Base-by-base conservation (phyloP, 495 filamentous ascomycete species). In the Aspergillus avenaceus region DNA sequence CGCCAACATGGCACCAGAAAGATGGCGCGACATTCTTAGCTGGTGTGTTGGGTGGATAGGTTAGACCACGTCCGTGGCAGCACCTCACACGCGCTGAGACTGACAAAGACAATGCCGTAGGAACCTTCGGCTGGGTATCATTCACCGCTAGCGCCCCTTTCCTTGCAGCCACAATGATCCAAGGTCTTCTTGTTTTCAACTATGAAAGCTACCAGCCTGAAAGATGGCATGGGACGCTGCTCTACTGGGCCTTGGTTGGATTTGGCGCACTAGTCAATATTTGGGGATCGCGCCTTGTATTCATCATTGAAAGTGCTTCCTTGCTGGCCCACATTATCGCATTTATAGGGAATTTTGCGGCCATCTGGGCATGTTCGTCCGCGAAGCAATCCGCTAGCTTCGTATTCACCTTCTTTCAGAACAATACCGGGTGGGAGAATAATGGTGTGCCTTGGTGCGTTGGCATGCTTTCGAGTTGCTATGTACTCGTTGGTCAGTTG, bases 211-310 rank as follows among this genome's bases (percentile, higher is more conserved):
- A 77, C 54, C 60, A 62, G 3, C 56, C 61, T 8, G 50, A 76
- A 26, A 54, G 69, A 11, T 79, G 72, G 63, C 75, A 76, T 13
- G 71, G 72, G 19, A 74, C 76, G 0, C 58, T 81, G n/a, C 58
- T 81, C 22, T 69, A 75, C 57, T 76, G 65, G 64, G 72, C 74
- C 6, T 62, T 75, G 4, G 53, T 72, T 4, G 24, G 69, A 3
- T 56, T 75, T 14, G 56, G 69, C 0, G 59, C 73, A 7, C 37
- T 70, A 12, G 54, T 75, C 40, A 81, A 81, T 51, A 62, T 72
- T n/a, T 70, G 65, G 42, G 61, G 66, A 23, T 65, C 66, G 11
- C 60, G 68, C n/a, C 45, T 74, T 26, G 66, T 82, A 16, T 65
- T 71, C 11, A 55, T 62, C 8, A 59, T 84, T 31, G 77, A 82